Evolutionary conservation across 352 stramenopile genomes (phyloP).

Genomic region (Pythium dissimile): DNA sequence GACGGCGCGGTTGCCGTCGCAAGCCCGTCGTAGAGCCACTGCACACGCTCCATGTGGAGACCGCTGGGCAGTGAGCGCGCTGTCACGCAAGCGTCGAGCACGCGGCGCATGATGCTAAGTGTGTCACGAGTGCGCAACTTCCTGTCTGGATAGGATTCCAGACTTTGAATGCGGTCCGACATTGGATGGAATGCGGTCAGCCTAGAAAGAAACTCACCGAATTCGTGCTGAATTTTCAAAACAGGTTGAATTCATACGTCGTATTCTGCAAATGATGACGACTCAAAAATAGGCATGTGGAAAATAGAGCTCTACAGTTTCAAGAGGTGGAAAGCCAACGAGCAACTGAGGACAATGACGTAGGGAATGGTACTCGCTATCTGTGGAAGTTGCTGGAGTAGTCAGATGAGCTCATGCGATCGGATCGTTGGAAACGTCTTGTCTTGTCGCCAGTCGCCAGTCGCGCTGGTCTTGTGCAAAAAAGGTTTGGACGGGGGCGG

Average conservation of each 20-base stretch:
- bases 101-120: slow-evolving; percentile 33
- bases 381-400: no score
- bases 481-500: no score
- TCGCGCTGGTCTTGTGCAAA: no score
- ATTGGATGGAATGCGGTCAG: neutral
- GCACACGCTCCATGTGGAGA: slow-evolving; percentile 63
- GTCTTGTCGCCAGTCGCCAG: no score
- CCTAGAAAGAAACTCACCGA: slow-evolving; percentile 16
- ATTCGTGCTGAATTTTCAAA: slow-evolving; percentile 17
- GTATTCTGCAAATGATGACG: slow-evolving; percentile 15
- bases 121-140: neutral
- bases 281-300: slow-evolving; percentile 4
- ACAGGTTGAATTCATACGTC: slow-evolving; percentile 1
- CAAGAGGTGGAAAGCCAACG: no score
- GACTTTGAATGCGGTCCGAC: neutral
- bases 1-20: neutral
- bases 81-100: slow-evolving; percentile 32
- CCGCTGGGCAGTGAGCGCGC: slow-evolving; percentile 47
- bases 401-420: no score
- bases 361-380: no score
- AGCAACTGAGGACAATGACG: no score
- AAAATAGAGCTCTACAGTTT: neutral
- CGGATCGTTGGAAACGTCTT: no score
- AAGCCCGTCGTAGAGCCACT: slow-evolving; percentile 71
- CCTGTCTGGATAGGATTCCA: neutral